A percentile compares a stretch with the other conserved stretches of the same genome.
Evolutionary conservation across 2,329 filamentous ascomycete species (phyloP).

Genomic region (Pseudocercospora crystallina): DNA sequence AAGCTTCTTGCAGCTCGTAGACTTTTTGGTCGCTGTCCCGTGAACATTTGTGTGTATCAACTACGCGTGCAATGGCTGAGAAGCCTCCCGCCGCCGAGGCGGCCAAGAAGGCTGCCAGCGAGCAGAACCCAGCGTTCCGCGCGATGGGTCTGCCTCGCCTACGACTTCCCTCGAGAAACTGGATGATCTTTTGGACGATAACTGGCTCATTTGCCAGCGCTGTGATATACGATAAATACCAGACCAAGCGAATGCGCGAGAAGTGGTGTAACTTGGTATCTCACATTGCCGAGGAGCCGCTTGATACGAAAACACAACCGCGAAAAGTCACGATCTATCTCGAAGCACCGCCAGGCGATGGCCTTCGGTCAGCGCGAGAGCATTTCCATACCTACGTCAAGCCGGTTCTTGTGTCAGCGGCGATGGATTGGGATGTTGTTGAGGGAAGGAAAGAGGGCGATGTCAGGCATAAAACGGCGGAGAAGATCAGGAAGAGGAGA

Average conservation of each 20-base stretch:
- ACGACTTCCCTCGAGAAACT: slow-evolving; percentile 90
- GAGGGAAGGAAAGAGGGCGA: slow-evolving; percentile 93
- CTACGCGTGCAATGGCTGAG: too few relatives aligned
- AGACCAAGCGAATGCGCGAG: slow-evolving; percentile 80
- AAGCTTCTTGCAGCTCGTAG: too few relatives aligned
- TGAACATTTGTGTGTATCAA: too few relatives aligned
- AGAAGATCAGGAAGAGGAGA: slow-evolving; percentile 71
- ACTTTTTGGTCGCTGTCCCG: too few relatives aligned
- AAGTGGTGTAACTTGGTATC: slow-evolving; percentile 86
- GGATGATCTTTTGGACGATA: slow-evolving; percentile 90
- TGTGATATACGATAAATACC: slow-evolving; percentile 86
- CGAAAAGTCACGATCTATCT: slow-evolving; percentile 85
- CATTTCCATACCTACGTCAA: slow-evolving; percentile 97
- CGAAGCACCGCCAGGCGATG: slow-evolving; percentile 81
- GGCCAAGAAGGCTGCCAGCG: slow-evolving; percentile 30
- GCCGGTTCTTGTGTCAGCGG: slow-evolving; percentile 83
- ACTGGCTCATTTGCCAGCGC: slow-evolving; percentile 75
- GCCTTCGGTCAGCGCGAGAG: slow-evolving; percentile 79
- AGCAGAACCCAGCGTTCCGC: slow-evolving; percentile 69
- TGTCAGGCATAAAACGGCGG: slow-evolving; percentile 79
- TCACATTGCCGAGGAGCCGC: slow-evolving; percentile 74
- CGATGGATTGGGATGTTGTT: slow-evolving; percentile 93
- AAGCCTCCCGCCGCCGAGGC: not conserved
- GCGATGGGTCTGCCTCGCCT: slow-evolving; percentile 80
- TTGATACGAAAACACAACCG: slow-evolving; percentile 72